Base-by-base conservation (phyloP, 2,329 filamentous ascomycete species). In the Neonectria sp. region DNA sequence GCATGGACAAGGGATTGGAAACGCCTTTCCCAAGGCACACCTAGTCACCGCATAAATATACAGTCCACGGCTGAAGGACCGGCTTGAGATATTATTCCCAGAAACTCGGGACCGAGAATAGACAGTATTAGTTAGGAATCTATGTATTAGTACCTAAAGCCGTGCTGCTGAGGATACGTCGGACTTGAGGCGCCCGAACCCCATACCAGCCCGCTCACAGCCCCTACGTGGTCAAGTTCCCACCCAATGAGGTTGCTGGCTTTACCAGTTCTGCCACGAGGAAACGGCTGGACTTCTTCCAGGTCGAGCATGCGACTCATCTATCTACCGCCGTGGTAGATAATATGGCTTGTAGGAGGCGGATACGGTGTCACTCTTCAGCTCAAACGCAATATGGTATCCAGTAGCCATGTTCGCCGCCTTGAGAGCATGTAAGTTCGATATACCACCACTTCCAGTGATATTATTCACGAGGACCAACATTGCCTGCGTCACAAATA, bases 351-450 rank as follows among this genome's bases (percentile, higher is more conserved):
- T 66, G 21, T 27, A 48, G 40, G 45, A 57, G 31, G 25, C 48
- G 3, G 63, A 66, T n/a, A 55, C 46, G 2, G 53, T 66, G 21
- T 29, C 63, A 3, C 35, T 66, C 1, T 66, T 66, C 33, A 57
- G 52, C 37, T 52, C 25, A 11, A 66, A 62, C 17, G 57, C 57
- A 33, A 58, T 66, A 55, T 66, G 63, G 63, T 66, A 66, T 21
- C 63, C 63, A 6, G 58, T 66, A 31, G 63, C 63, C 45, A 52
- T 66, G 53, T 66, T 66, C 53, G 63, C 58, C 35, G 35, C 24
- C 17, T 27, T 66, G 4, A 65, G 63, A 45, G 63, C 56, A 49
- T 56, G 63, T 63, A 56, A 13, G 52, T 56, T 13, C 7, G n/a
- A 29, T 40, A 21, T 21, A 21, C 21, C 21, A 24, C 8, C 3